These are phyloP conservation scores for Zygoascus bituminiphila DNA, from an alignment of 805 yeast genomes.

Conservation along the genomic window DNA sequence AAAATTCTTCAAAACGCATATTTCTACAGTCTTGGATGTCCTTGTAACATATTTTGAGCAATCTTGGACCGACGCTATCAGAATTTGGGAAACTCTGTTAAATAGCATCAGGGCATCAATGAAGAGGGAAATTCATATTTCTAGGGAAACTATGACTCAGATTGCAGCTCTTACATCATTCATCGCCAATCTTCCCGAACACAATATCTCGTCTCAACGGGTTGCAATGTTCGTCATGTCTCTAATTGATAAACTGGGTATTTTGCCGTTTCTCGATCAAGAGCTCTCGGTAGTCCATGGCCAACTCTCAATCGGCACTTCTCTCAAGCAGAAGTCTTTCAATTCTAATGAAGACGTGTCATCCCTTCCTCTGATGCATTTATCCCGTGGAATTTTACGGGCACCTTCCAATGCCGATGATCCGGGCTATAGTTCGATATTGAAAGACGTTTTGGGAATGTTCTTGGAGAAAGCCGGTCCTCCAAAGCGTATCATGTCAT, in stretches of 20 bases:
- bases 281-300: background rate
- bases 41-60: background rate
- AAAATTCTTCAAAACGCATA: slow-evolving; percentile 12
- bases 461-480: background rate
- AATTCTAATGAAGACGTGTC: background rate
- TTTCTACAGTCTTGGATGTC: background rate
- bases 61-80: background rate
- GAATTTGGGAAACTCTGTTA: background rate
- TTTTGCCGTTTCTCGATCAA: slow-evolving; percentile 9
- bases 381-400: background rate
- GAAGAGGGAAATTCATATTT: slow-evolving; percentile 15
- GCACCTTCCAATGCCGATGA: background rate
- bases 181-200: slow-evolving; percentile 4
- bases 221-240: slow-evolving; percentile 6
- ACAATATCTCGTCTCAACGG: background rate
- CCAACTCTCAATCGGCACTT: background rate
- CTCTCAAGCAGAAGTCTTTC: background rate
- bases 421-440: background rate
- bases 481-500: background rate
- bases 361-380: background rate
- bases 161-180: slow-evolving; percentile 14
- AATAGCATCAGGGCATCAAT: slow-evolving; percentile 1
- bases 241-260: slow-evolving; percentile 11
- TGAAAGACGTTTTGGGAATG: background rate
- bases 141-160: slow-evolving; percentile 13